Percentiles rank a stretch among this genome's conserved stretches.
Evolutionary conservation across 768 basidiomycete species (phyloP).

Genomic region (Cystobasidium ongulense): DNA sequence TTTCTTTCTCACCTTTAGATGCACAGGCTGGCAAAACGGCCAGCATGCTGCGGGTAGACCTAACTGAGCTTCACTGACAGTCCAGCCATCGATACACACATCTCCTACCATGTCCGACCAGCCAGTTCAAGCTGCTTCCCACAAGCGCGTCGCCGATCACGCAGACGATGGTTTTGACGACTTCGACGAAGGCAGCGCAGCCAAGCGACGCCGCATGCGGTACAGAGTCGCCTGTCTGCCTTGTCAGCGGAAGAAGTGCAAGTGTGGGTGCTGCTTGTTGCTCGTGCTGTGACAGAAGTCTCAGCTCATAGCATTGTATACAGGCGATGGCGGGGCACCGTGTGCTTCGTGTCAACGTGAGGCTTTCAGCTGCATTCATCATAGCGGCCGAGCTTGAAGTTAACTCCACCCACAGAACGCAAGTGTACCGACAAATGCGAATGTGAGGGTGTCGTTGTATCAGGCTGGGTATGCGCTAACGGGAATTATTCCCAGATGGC

Average conservation of each 20-base stretch:
- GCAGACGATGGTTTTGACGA: background rate
- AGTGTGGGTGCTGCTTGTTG: background rate
- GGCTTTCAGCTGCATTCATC: background rate
- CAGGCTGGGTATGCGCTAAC: no score
- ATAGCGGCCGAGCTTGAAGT: background rate
- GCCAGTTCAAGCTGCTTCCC: background rate
- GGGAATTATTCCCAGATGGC: background rate
- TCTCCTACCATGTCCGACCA: background rate
- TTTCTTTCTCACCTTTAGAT: no score
- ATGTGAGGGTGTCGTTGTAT: background rate
- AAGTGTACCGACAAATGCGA: conserved; percentile 1
- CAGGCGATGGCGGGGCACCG: conserved; percentile 7
- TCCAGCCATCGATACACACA: background rate
- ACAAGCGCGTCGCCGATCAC: background rate
- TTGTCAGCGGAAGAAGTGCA: conserved; percentile 4
- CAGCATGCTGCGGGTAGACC: background rate
- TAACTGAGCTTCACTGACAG: no score
- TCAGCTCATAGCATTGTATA: background rate
- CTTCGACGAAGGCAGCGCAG: background rate
- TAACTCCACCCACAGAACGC: background rate
- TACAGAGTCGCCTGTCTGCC: conserved; percentile 3
- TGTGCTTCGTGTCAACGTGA: background rate
- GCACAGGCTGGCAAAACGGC: background rate
- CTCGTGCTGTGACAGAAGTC: background rate
- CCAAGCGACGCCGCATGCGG: background rate